These are phyloP conservation scores for Ilex paraguariensis DNA, from an alignment of 305 asterid genomes.

Conservation along the genomic window DNA sequence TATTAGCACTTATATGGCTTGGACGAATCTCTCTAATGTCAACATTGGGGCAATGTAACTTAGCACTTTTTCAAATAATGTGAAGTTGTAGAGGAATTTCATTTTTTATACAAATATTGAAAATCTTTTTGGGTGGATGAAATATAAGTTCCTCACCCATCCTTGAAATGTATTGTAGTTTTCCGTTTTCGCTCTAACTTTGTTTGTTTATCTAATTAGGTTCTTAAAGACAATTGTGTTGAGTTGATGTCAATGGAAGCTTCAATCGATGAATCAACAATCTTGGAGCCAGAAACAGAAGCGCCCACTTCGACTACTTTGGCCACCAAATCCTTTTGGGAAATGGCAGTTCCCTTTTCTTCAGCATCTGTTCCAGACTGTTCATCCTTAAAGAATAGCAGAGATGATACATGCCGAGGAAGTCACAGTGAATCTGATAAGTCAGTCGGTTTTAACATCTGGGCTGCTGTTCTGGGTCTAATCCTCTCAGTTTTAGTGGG, in stretches of 20 bases:
- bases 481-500: conserved; percentile 44
- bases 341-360: neutral
- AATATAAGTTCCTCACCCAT: too few species aligned
- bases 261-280: conserved; percentile 50
- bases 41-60: too few species aligned
- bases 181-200: neutral
- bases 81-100: too few species aligned
- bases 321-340: too few species aligned
- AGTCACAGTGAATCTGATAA: neutral
- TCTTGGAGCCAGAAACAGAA: conserved; percentile 76
- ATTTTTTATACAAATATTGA: too few species aligned
- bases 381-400: too few species aligned
- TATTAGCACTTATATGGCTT: too few species aligned
- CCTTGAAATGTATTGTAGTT: too few species aligned
- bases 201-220: conserved; percentile 31
- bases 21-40: too few species aligned
- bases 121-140: too few species aligned
- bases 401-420: too few species aligned
- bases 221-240: conserved; percentile 63
- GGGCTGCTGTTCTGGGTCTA: conserved; percentile 40
- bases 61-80: too few species aligned
- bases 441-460: conserved; percentile 24
- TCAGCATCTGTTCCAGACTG: neutral
- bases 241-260: conserved; percentile 76
- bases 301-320: conserved; percentile 20